Percentiles rank a stretch among this genome's conserved stretches.
These are phyloP conservation scores for Apiospora marii DNA, from an alignment of 2,329 filamentous ascomycete species.

Conservation along the genomic window DNA sequence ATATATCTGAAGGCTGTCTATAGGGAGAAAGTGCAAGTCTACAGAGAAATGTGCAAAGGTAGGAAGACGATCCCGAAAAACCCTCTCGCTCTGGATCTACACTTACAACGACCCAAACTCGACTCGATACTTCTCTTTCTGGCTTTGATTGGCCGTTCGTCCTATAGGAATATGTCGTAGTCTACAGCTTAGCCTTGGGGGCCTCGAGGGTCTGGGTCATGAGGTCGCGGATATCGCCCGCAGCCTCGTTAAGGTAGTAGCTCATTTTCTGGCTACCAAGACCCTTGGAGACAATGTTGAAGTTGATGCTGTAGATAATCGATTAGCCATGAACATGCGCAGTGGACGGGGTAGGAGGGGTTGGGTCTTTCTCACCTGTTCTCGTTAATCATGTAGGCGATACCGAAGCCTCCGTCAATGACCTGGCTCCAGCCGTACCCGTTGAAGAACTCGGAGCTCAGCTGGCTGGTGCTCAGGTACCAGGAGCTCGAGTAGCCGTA, in stretches of 20 bases:
- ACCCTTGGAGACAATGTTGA: slow-evolving; percentile 96
- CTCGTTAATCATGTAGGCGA: slow-evolving; percentile 99
- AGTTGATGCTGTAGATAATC: slow-evolving; percentile 75
- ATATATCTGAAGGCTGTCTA: slow-evolving; percentile 16
- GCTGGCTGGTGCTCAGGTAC: slow-evolving; percentile 88
- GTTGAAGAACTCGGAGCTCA: slow-evolving; percentile 97
- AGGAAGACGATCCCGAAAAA: background rate
- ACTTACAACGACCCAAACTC: background rate
- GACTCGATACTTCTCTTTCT: background rate
- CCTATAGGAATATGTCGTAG: background rate
- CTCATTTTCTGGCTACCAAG: slow-evolving; percentile 92
- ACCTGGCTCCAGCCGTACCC: slow-evolving; percentile 99
- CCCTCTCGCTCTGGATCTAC: slow-evolving; percentile 8
- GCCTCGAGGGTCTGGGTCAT: slow-evolving; percentile 80
- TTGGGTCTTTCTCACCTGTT: slow-evolving; percentile 69
- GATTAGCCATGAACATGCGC: background rate
- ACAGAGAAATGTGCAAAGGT: slow-evolving; percentile 2
- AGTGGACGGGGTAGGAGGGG: background rate
- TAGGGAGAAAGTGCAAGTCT: slow-evolving; percentile 8
- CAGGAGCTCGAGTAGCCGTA: slow-evolving; percentile 85
- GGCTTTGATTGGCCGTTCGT: background rate
- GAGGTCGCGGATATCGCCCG: slow-evolving; percentile 86
- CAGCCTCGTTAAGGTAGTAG: slow-evolving; percentile 94
- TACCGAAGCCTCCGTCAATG: slow-evolving; percentile 93
- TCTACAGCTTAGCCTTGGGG: slow-evolving; percentile 87